Base-by-base conservation (phyloP, 345 rosid genomes). In the Salix suchowensis region DNA sequence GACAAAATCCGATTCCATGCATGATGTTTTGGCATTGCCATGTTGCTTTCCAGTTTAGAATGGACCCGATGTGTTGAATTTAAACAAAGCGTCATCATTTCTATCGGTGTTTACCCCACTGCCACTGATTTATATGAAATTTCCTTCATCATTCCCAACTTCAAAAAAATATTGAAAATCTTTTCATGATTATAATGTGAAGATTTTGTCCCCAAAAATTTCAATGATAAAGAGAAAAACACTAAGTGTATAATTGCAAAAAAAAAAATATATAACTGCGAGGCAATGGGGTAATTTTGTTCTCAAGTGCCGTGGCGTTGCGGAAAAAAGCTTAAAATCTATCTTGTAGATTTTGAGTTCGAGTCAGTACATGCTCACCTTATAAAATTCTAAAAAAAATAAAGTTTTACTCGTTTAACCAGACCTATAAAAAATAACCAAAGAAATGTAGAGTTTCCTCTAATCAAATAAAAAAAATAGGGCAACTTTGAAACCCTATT, bases 1-100 rank as follows among this genome's bases (percentile, higher is more conserved):
- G 71, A 69, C 78, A 79, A 68, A 74, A 46, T 61, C n/a, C 54
- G 39, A 34, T 5, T 36, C 12, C 26, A 44, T 39, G 62, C 5
- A 78, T 78, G 65, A 42, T 68, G 28, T 46, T 68, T 68, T 68
- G 65, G 65, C 65, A 67, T 65, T 24, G 76, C 16, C 8, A 37
- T 11, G 67, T 42, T 23, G 67, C 48, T 71, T 37, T 70, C 70
- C 80, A 46, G 32, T 69, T 71, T 36, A 21, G 58, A 61, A 70
- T 70, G 79, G 62, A 70, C 75, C 79, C 65, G 24, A 24, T 12
- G 1, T n/a, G 3, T 0, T 58, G 28, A 24, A 14, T 21, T 36
- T 61, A 7, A 40, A 44, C 39, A 37, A 16, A 24, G 21, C 26
- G 23, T 44, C 66, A 21, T 52, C 19, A 14, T 67, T 61, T 46